Base-by-base conservation (phyloP, 176 grass and related monocot genomes). In the Oryza rufipogon region DNA sequence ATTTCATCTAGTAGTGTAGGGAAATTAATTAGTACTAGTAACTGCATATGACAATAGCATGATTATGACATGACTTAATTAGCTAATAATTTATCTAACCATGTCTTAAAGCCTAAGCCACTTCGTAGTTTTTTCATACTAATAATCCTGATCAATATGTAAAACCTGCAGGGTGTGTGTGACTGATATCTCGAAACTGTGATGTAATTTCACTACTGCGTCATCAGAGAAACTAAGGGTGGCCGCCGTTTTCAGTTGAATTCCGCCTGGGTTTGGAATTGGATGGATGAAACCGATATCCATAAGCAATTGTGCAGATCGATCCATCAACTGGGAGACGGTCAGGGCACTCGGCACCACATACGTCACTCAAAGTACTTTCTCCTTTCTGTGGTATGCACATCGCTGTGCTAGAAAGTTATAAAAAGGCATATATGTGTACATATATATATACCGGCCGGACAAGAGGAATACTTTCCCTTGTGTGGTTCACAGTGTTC, bases 381-480 rank as follows among this genome's bases (percentile, higher is more conserved):
- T 73, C 16, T 47, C 41, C 3, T 33, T 58, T 28, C 16, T 36
- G 51, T 63, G 52, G 7, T 8, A 22, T 23, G 11, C 67, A 74
- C 77, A 33, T 56, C 74, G 7, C 34, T n/a, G 64, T 19, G 58
- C 16, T 2, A 63, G 8, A 23, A 63, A 63, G 58, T 23, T 23
- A 22, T 60, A 60, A 60, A 60, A 60, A 60, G 56, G 19, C 56
- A n/a, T 60, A 60, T 60, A 9, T 60, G 56, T 63, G 54, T 41
- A n/a, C 12, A 70, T 11, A n/a, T 10, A 9, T 15, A 13, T 10
- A 39, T 32, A 32, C 30, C 30, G 30, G 30, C 46, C 28, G n/a
- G n/a, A 67, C 60, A 58, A 23, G 13, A 46, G 7, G 64, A 74
- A 81, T 63, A 68, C 25, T 77, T 81, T 81, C 47, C 6, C 13